Evolutionary conservation across 1,284 basidiomycete genomes (phyloP).

Genomic region (Bondarzewia mesenterica): DNA sequence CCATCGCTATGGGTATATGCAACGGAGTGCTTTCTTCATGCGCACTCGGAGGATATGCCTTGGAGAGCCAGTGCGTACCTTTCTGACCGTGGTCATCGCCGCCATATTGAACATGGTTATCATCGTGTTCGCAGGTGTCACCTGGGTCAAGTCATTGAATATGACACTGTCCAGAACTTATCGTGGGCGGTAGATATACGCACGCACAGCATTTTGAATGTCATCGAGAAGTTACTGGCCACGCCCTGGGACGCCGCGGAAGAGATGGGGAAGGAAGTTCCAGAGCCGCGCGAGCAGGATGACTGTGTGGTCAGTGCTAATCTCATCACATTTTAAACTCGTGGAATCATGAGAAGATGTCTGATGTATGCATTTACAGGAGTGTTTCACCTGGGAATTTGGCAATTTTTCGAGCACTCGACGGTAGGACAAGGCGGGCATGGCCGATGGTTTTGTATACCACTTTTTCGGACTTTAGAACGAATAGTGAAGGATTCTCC

Average conservation of each 20-base stretch:
- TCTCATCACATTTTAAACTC: background rate
- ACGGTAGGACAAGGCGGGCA: background rate
- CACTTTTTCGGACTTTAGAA: too few relatives aligned
- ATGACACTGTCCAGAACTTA: conserved; percentile 82
- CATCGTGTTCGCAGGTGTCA: conserved; percentile 77
- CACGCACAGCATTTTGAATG: conserved; percentile 72
- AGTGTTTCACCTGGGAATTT: conserved; percentile 36
- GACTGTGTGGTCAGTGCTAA: conserved; percentile 31
- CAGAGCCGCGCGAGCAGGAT: conserved; percentile 22
- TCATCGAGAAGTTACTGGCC: conserved; percentile 72
- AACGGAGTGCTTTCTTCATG: conserved; percentile 71
- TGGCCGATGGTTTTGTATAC: too few relatives aligned
- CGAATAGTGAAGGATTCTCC: too few relatives aligned
- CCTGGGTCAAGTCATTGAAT: conserved; percentile 60
- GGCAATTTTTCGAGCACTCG: conserved; percentile 20
- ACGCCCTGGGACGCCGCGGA: conserved; percentile 47
- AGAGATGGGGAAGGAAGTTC: conserved; percentile 14
- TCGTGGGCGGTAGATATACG: conserved; percentile 83
- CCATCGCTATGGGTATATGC: conserved; percentile 79
- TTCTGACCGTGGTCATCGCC: background rate
- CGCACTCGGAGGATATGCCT: conserved; percentile 66
- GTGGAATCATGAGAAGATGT: background rate
- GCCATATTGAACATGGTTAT: conserved; percentile 32
- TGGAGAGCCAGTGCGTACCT: conserved; percentile 56
- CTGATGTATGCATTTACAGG: conserved; percentile 36